These are phyloP conservation scores for Boletus edulis DNA, from an alignment of 768 basidiomycete genomes.

Conservation along the genomic window DNA sequence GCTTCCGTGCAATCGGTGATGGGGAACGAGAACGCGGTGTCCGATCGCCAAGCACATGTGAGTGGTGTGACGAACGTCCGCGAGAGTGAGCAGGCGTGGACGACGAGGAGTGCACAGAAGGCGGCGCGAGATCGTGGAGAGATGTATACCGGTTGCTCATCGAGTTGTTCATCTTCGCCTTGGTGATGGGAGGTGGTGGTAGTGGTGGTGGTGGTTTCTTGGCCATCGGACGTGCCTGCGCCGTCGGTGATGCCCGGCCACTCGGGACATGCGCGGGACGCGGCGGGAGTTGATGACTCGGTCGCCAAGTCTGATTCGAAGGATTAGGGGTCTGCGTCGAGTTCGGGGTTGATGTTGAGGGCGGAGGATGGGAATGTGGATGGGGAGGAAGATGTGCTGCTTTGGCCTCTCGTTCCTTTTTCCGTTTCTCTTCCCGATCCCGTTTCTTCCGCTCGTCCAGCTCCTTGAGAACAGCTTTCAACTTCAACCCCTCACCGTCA, in stretches of 20 bases:
- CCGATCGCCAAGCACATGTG: conserved; percentile 16
- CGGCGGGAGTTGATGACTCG: conserved; percentile 28
- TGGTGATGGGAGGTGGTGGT: conserved; percentile 16
- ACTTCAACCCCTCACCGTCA: conserved; percentile 68
- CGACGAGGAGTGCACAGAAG: conserved; percentile 32
- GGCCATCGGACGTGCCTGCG: conserved; percentile 26
- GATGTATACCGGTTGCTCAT: conserved; percentile 20
- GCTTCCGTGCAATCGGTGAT: conserved; percentile 41
- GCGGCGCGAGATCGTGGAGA: conserved; percentile 18
- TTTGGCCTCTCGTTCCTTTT: conserved; percentile 34
- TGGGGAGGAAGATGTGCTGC: conserved; percentile 12
- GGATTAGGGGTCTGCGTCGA: conserved; percentile 25
- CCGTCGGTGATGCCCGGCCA: conserved; percentile 28
- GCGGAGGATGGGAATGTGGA: conserved; percentile 7
- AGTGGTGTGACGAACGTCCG: conserved; percentile 25
- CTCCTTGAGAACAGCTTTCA: conserved; percentile 66
- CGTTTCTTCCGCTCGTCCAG: conserved; percentile 50
- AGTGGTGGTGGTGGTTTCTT: conserved; percentile 22
- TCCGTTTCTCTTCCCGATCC: conserved; percentile 48
- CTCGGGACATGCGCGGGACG: conserved; percentile 26
- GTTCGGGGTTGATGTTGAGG: conserved; percentile 26
- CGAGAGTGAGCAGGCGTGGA: conserved; percentile 33
- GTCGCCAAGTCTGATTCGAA: conserved; percentile 20
- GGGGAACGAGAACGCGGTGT: conserved; percentile 35
- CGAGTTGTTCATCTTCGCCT: conserved; percentile 27